phyloP scores from a whole-genome alignment of 2,329 filamentous ascomycete genomes.

The Sphaerulina populicola region DNA sequence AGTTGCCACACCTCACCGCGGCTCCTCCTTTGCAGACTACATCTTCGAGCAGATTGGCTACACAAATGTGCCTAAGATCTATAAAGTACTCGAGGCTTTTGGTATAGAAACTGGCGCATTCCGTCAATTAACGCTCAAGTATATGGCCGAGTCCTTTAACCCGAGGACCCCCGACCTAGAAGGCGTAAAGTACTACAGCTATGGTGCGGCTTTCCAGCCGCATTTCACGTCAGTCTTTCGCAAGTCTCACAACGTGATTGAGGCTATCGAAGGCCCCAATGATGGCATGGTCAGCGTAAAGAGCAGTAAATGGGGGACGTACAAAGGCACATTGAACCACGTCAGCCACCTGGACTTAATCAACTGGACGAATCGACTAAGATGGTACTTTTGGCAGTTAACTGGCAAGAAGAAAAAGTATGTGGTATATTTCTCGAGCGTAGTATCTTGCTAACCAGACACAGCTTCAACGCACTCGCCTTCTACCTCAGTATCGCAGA shows the following conservation, averaged over 20 bases:
- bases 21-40: constrained; percentile 55
- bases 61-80: constrained; percentile 47
- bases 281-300: constrained; percentile 57
- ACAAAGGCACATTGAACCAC: constrained; percentile 55
- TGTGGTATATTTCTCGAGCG: background rate
- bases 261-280: constrained; percentile 49
- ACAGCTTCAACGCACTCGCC: constrained; percentile 55
- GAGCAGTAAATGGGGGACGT: constrained; percentile 54
- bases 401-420: constrained; percentile 47
- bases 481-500: constrained; percentile 57
- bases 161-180: constrained; percentile 49
- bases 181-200: constrained; percentile 54
- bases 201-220: constrained; percentile 52
- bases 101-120: constrained; percentile 54
- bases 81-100: constrained; percentile 48
- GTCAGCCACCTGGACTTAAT: constrained; percentile 58
- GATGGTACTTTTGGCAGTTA: constrained; percentile 51
- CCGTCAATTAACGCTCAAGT: constrained; percentile 51
- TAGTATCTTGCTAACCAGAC: constrained; percentile 11
- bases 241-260: constrained; percentile 48
- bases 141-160: constrained; percentile 53
- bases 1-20: constrained; percentile 54
- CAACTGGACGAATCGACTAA: constrained; percentile 57
- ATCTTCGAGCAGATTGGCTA: constrained; percentile 50
- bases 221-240: constrained; percentile 51